Conservation (phyloP, 495 filamentous ascomycete genomes). For the Aspergillus steynii region DNA sequence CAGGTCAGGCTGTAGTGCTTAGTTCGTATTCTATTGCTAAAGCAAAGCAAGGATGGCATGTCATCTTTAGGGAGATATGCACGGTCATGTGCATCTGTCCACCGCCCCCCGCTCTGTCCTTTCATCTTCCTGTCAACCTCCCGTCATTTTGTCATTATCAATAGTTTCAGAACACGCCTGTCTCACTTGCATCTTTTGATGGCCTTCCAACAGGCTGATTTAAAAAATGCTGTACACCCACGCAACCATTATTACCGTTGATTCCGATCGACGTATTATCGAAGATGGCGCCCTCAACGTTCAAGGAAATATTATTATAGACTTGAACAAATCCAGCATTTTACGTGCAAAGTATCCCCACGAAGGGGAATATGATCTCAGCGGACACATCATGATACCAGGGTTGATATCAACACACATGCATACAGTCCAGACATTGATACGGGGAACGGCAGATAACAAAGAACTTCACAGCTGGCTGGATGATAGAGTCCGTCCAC, state of each 20-base stretch:
- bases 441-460: slow-evolving; percentile 51
- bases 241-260: slow-evolving; percentile 50
- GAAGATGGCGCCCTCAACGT: slow-evolving; percentile 45
- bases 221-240: slow-evolving; percentile 33
- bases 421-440: slow-evolving; percentile 49
- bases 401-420: slow-evolving; percentile 52
- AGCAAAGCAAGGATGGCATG: no score
- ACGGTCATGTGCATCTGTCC: not conserved
- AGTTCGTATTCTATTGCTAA: no score
- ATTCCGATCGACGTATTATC: slow-evolving; percentile 43
- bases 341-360: slow-evolving; percentile 25
- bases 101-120: not conserved
- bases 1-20: no score
- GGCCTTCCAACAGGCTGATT: not conserved
- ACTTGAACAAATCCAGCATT: slow-evolving; percentile 39
- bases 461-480: slow-evolving; percentile 47
- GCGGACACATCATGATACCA: slow-evolving; percentile 46
- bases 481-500: slow-evolving; percentile 49
- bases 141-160: not conserved
- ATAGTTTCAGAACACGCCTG: not conserved
- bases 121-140: not conserved
- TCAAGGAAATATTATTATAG: slow-evolving; percentile 34
- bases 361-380: slow-evolving; percentile 34
- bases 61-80: not conserved
- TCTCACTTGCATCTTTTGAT: not conserved